Evolutionary conservation across 106 monocot genomes (phyloP), one percentile per base, ranked within the genome.

Genomic region (Apostasia ramifera): DNA sequence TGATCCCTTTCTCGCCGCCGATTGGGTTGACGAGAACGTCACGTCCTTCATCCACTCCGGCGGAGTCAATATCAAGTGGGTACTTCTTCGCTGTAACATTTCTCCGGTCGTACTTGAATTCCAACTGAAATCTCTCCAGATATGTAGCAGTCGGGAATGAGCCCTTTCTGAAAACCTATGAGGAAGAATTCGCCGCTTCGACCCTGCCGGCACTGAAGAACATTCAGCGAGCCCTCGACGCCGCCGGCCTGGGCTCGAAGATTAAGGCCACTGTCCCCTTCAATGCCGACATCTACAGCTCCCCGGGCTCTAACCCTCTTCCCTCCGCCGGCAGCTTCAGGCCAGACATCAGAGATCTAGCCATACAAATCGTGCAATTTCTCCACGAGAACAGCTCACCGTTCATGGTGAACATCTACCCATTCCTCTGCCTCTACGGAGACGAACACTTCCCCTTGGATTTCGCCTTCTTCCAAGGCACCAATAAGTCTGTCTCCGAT

Each of bases 141-240:
- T 86, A 76, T 54, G 79, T 86, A 12, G 86, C 82, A 26, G 86
- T 86, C 2, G 86, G 82, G 12, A 86, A 86, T 10, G 82, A 86
- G 61, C 86, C 86, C 15, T 86, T 86, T 66, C 70, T 82, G 3
- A 51, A 73, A 47, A 67, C 78, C 8, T 82, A 86, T 66, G 64
- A 76, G 8, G 81, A 59, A 11, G 53, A 69, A 39, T 86, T 76
- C 70, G 61, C 79, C 8, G n/a, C 70, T 6, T 12, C 42, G 13
- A 82, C 82, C 8, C 76, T 86, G 58, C 82, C 82, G 11, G 86
- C 82, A 1, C 74, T 86, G 61, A 47, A 58, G 62, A 86, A 82
- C 75, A 76, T 86, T 51, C 82, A 86, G 55, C 58, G 52, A 4
- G 86, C 86, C 53, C 82, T 82, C 69, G 49, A 76, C 58, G 73